Conservation (phyloP, 139 green algal genomes). For the Pleodorina starrii region DNA sequence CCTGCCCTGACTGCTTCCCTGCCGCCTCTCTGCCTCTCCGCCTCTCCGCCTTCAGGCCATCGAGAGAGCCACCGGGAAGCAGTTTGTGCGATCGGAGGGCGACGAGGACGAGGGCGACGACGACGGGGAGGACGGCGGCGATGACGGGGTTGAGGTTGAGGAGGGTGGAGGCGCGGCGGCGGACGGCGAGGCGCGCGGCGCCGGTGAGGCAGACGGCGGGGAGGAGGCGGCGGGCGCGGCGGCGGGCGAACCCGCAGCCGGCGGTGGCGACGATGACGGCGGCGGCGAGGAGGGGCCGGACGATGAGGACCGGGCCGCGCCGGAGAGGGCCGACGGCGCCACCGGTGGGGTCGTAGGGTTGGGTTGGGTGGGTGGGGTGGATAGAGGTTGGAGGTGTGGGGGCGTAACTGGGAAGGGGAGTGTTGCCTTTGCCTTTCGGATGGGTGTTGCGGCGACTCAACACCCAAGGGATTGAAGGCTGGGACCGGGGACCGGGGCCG, state of each 20-base stretch:
- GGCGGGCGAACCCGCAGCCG: not conserved
- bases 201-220: not conserved
- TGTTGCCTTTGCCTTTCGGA: no score
- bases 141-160: not conserved
- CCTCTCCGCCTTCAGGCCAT: slow-evolving; percentile 60
- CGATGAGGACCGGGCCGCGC: not conserved
- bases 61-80: slow-evolving; percentile 66
- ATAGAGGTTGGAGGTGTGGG: no score
- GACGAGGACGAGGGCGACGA: slow-evolving; percentile 2
- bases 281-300: no score
- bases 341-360: not conserved
- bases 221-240: not conserved
- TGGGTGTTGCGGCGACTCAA: no score
- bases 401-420: no score
- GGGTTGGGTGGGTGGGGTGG: not conserved
- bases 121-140: not conserved
- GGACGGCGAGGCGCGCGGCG: not conserved
- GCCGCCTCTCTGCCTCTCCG: no score
- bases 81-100: slow-evolving; percentile 52
- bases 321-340: not conserved
- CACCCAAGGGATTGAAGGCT: no score
- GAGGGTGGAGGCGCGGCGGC: not conserved
- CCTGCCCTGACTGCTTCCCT: no score
- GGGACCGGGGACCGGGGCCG: no score
- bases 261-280: not conserved